Evolutionary conservation across 208 protist genomes (phyloP), one percentile per base, ranked within the genome.

Genomic region (Naegleria gruberi): DNA sequence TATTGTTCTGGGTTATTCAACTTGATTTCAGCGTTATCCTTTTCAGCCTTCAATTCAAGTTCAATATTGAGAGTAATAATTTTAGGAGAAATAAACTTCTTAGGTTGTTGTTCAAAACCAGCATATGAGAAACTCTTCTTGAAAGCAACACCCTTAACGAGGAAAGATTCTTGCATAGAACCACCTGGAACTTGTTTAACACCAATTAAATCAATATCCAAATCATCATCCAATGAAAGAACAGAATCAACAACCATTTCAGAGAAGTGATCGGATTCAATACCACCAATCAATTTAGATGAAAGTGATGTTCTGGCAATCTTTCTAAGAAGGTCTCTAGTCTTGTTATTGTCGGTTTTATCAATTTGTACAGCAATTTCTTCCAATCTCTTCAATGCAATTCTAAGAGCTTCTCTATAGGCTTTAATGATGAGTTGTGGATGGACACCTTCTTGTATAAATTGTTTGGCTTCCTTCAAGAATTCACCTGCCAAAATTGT

Each of bases 61-160:
- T 99, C 99, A 45, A 99, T 94, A 93, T 99, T 99, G 34, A 99
- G 95, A 65, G 99, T 94, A 17, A 99, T 90, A 55, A 99, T 98
- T 93, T 99, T 99, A 15, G 99, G 98, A 90, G 98, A 96, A 30
- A 95, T 92, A 93, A 99, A 99, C 74, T 94, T 93, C 93, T 99
- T 99, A 86, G 96, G 97, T 95, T 99, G 99, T 95, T 99, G 98
- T 95, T 99, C 99, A 91, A 99, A 99, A 74, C 99, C 99, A 83
- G 99, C 99, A 94, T 99, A 99, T 12, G 97, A 99, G 91, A 99
- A 99, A 46, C 99, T 99, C 95, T 99, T 99, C 95, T 99, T 99
- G 96, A 99, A 99, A 0, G 99, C 99, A 34, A 99, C 99, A 90
- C 99, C 99, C 85, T 99, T 94, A 83, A 99, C 97, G 43, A 99